Base-by-base conservation (phyloP, 2,329 filamentous ascomycete genomes). In the Didymella pomorum region DNA sequence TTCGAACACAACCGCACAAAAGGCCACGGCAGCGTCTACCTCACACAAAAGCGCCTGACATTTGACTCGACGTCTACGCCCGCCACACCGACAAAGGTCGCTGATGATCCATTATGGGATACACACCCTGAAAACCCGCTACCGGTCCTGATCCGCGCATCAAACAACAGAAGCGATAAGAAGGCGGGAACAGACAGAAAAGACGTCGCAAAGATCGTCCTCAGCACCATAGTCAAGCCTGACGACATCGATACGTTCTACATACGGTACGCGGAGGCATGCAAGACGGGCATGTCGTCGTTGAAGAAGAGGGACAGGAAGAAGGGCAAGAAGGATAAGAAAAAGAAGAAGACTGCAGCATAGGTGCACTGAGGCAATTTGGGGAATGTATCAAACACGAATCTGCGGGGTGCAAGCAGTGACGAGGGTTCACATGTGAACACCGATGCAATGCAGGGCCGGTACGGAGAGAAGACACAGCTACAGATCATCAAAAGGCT, bases 241-340 rank as follows among this genome's bases (percentile, higher is more conserved):
- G 86, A 89, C 57, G 86, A 89, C 5, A 76, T 98, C 11, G 93
- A 96, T 52, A 81, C 77, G 0, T 99, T 99, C 73, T 99, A 93
- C 76, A 80, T 82, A 28, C 84, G 86, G 50, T 99, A 98, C 80
- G 93, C 93, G 21, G 95, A 98, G 67, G 84, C 93, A 3, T 97
- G 93, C 79, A 97, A 96, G 81, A 81, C 84, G 0, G 92, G 93
- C 6, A 97, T 98, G 93, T 84, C 86, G 47, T 88, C 89, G 8
- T 75, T 99, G 79, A 98, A 97, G 86, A 97, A 96, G 74, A 85
- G 95, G 67, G 94, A 98, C 79, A 86, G 93, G 72, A 96, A 90
- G 78, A 94, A 92, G 84, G 88, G 89, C 66, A 91, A 90, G 80
- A 86, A 86, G 81, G 91, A 90, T 75, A 91, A 89, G 80, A 87